Conservation (phyloP, 192 early-diverging fungal genomes). For the Gaertneriomyces sp. region DNA sequence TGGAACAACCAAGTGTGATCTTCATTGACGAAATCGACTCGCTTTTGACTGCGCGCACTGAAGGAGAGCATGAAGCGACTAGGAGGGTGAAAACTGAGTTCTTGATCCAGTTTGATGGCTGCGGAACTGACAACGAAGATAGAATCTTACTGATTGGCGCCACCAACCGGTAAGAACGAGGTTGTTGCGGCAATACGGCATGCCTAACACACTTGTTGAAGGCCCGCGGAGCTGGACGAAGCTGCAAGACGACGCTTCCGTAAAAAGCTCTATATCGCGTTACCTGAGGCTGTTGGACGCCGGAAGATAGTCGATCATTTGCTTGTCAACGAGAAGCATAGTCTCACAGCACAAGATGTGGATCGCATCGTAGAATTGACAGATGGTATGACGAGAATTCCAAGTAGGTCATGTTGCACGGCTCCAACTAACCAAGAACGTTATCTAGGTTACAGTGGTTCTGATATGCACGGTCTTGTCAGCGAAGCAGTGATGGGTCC, state of each 20-base stretch:
- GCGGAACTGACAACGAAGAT: slow-evolving; percentile 69
- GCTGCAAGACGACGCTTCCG: slow-evolving; percentile 70
- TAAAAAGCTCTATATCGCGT: slow-evolving; percentile 75
- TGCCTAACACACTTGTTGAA: slow-evolving; percentile 30
- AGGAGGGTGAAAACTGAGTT: slow-evolving; percentile 93
- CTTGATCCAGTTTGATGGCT: slow-evolving; percentile 74
- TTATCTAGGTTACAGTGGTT: slow-evolving; percentile 69
- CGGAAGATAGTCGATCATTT: slow-evolving; percentile 59
- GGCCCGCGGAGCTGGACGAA: slow-evolving; percentile 91
- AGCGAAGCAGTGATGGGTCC: slow-evolving; percentile 64
- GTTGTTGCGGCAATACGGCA: neutral
- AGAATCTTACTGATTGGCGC: slow-evolving; percentile 71
- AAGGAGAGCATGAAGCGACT: slow-evolving; percentile 84
- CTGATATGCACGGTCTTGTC: slow-evolving; percentile 84
- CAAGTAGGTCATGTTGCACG: neutral
- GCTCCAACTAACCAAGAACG: neutral
- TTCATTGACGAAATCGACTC: slow-evolving; percentile 97
- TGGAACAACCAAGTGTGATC: slow-evolving; percentile 79
- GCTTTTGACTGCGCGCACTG: slow-evolving; percentile 79
- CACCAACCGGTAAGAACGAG: slow-evolving; percentile 50
- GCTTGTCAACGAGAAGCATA: slow-evolving; percentile 55
- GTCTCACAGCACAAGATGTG: slow-evolving; percentile 57
- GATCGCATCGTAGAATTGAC: slow-evolving; percentile 61
- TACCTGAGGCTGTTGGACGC: slow-evolving; percentile 74
- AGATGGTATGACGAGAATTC: slow-evolving; percentile 40